Percentiles rank a stretch among this genome's conserved stretches.
Evolutionary conservation across 2,329 filamentous ascomycete genomes (phyloP).

Genomic region (Paracoccidioides brasiliensis): DNA sequence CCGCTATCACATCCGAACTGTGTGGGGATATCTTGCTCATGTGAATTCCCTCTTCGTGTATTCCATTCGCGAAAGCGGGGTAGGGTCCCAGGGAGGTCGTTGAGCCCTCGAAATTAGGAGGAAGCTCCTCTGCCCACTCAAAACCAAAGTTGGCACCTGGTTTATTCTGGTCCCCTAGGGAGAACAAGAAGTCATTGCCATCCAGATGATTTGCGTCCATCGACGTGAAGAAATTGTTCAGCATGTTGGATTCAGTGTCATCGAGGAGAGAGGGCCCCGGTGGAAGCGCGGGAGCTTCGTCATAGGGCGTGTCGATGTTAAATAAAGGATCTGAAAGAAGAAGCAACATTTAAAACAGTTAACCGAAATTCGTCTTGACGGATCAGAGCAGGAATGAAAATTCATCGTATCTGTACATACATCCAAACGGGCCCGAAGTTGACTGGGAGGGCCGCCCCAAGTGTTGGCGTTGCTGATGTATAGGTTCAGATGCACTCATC

Average conservation of each 20-base stretch:
- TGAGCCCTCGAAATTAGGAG: slow-evolving; percentile 53
- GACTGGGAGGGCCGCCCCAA: slow-evolving; percentile 39
- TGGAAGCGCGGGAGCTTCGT: slow-evolving; percentile 47
- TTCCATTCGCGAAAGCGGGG: slow-evolving; percentile 34
- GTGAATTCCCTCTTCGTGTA: slow-evolving; percentile 12
- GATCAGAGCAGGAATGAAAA: neutral
- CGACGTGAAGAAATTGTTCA: slow-evolving; percentile 38
- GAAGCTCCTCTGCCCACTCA: slow-evolving; percentile 39
- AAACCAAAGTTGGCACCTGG: slow-evolving; percentile 11
- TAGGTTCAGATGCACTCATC: slow-evolving; percentile 19
- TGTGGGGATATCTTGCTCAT: slow-evolving; percentile 16
- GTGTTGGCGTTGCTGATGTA: slow-evolving; percentile 20
- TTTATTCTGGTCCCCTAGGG: slow-evolving; percentile 10
- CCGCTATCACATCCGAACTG: slow-evolving; percentile 43
- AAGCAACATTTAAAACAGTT: neutral
- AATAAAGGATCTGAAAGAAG: slow-evolving; percentile 21
- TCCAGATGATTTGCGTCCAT: slow-evolving; percentile 28
- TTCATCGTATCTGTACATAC: slow-evolving; percentile 33
- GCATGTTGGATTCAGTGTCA: slow-evolving; percentile 42
- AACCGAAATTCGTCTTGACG: neutral
- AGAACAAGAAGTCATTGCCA: slow-evolving; percentile 27
- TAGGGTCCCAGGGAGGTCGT: slow-evolving; percentile 41
- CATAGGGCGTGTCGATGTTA: slow-evolving; percentile 24
- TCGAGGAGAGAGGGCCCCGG: slow-evolving; percentile 53
- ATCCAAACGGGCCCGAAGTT: slow-evolving; percentile 51